phyloP scores from a whole-genome alignment of 192 early-diverging fungal genomes.

The Phycomyces nitens region DNA sequence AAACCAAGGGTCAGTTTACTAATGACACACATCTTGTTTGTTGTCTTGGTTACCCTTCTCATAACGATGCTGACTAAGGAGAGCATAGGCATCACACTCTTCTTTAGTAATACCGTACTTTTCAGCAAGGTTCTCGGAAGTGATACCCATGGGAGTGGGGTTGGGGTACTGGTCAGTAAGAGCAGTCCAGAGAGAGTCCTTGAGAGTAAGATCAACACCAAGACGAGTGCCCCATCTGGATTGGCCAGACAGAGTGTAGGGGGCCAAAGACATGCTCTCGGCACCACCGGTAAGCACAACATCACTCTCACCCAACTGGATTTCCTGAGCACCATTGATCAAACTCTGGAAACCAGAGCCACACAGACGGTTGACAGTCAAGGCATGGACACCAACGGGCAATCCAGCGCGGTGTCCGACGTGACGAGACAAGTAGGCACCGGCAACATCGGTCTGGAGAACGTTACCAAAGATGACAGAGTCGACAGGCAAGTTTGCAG shows the following conservation, averaged over 20 bases:
- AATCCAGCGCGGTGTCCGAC: slow-evolving; percentile 87
- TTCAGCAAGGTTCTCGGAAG: slow-evolving; percentile 87
- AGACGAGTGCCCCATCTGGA: slow-evolving; percentile 81
- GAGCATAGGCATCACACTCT: slow-evolving; percentile 83
- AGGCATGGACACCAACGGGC: slow-evolving; percentile 79
- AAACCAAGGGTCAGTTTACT: no score
- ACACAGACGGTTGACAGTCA: slow-evolving; percentile 94
- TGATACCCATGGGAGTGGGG: slow-evolving; percentile 87
- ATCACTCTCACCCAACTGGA: slow-evolving; percentile 75
- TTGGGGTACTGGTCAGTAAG: slow-evolving; percentile 83
- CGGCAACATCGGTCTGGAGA: slow-evolving; percentile 75
- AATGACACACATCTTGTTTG: no score
- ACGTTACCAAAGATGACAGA: slow-evolving; percentile 97
- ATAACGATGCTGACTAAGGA: slow-evolving; percentile 85
- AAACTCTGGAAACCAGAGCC: slow-evolving; percentile 95
- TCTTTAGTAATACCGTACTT: slow-evolving; percentile 79
- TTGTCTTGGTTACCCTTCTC: slow-evolving; percentile 53
- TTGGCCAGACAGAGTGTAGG: slow-evolving; percentile 71
- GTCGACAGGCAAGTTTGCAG: slow-evolving; percentile 66
- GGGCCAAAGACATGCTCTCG: slow-evolving; percentile 93
- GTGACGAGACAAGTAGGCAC: slow-evolving; percentile 90
- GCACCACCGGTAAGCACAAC: slow-evolving; percentile 87
- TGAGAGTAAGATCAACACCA: slow-evolving; percentile 84
- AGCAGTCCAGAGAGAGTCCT: slow-evolving; percentile 83
- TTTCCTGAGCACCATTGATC: slow-evolving; percentile 93